Conservation (phyloP, 108 stramenopile species). For the Mediolabrus comicus region DNA sequence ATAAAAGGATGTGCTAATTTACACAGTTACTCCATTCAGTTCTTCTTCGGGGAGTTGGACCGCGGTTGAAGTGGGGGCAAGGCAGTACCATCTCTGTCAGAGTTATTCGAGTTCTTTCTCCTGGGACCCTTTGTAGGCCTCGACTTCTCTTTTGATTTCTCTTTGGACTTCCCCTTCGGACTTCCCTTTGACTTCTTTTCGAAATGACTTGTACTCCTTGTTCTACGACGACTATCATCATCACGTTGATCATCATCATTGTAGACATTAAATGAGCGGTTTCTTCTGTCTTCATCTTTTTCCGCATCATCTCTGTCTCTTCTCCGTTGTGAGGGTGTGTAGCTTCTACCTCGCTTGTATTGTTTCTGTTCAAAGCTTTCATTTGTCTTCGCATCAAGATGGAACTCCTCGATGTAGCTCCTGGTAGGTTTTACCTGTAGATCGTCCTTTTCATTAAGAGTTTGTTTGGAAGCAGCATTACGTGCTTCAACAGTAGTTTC, state of each 20-base stretch:
- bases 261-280: neutral
- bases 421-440: neutral
- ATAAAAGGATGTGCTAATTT: too few relatives aligned
- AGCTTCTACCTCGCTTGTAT: slow-evolving; percentile 46
- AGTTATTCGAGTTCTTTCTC: neutral
- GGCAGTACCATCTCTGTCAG: neutral
- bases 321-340: slow-evolving; percentile 31
- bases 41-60: neutral
- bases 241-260: slow-evolving; percentile 23
- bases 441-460: neutral
- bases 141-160: neutral
- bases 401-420: neutral
- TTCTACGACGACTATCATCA: slow-evolving; percentile 14
- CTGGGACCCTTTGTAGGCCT: neutral
- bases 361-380: neutral
- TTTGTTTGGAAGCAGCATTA: neutral
- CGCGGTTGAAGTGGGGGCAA: neutral
- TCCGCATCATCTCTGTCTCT: slow-evolving; percentile 17
- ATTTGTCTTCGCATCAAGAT: neutral
- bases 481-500: neutral
- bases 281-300: neutral
- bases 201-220: slow-evolving; percentile 33
- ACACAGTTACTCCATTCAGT: too few relatives aligned
- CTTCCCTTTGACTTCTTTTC: slow-evolving; percentile 4
- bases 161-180: too few relatives aligned